Percentiles rank a stretch among this genome's conserved stretches.
Conservation (phyloP, 306 rosid genomes). For the Carpinus viminea region DNA sequence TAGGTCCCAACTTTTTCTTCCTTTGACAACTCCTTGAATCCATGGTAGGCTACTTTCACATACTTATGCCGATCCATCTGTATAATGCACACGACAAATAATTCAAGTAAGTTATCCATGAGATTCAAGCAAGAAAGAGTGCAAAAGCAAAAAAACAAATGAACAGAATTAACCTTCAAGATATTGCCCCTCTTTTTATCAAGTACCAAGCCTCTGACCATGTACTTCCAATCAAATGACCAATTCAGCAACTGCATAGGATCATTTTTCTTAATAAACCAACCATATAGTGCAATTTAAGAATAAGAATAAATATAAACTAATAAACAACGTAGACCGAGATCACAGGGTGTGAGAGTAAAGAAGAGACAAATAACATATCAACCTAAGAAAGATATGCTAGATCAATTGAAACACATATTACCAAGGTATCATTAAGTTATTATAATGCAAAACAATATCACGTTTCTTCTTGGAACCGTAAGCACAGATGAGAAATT, state of each 20-base stretch:
- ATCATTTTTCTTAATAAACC: constrained; percentile 29
- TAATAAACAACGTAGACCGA: constrained; percentile 11
- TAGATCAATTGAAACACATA: not conserved
- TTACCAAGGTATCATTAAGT: not conserved
- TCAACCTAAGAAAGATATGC: not conserved
- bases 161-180: constrained; percentile 65
- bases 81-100: constrained; percentile 25
- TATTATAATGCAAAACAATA: not conserved
- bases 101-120: constrained; percentile 22
- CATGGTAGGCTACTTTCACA: constrained; percentile 98
- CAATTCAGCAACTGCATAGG: constrained; percentile 74
- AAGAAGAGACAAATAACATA: not conserved
- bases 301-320: not conserved
- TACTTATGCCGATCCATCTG: constrained; percentile 99
- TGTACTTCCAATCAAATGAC: constrained; percentile 90
- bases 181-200: constrained; percentile 98
- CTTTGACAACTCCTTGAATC: constrained; percentile 85
- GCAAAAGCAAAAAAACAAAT: constrained; percentile 19
- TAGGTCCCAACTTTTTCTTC: constrained; percentile 90
- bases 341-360: too few relatives aligned
- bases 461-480: not conserved
- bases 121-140: constrained; percentile 8
- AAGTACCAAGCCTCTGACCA: constrained; percentile 99
- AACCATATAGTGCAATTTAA: constrained; percentile 16
- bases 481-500: constrained; percentile 21